Evolutionary conservation across 805 yeast species (phyloP).

Genomic region (Wickerhamiella domercqiae): DNA sequence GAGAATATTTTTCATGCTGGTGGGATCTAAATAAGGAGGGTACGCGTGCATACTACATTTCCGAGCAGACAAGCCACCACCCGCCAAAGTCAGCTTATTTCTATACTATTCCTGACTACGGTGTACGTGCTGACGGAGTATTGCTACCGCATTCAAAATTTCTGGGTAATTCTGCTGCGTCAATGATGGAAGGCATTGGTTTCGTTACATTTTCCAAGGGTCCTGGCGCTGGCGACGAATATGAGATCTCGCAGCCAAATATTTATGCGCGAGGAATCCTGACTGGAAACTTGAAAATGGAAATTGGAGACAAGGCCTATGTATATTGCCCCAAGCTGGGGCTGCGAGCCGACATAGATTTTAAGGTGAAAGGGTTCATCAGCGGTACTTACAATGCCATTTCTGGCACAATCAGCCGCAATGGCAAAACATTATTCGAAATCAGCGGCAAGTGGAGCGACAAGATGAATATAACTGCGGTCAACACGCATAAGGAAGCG

Average conservation of each 20-base stretch:
- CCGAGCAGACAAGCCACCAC: slow-evolving; percentile 95
- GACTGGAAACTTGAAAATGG: slow-evolving; percentile 79
- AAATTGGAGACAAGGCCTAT: slow-evolving; percentile 83
- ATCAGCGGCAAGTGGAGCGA: slow-evolving; percentile 92
- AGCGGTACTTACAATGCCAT: slow-evolving; percentile 85
- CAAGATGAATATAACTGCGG: slow-evolving; percentile 49
- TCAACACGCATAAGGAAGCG: slow-evolving; percentile 29
- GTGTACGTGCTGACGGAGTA: slow-evolving; percentile 77
- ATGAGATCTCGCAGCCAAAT: slow-evolving; percentile 86
- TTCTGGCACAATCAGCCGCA: slow-evolving; percentile 51
- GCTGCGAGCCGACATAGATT: slow-evolving; percentile 68
- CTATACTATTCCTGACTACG: slow-evolving; percentile 65
- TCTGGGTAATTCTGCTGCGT: slow-evolving; percentile 91
- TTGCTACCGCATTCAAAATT: slow-evolving; percentile 78
- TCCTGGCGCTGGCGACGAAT: slow-evolving; percentile 38
- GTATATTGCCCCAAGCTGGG: slow-evolving; percentile 47
- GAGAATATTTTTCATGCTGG: slow-evolving; percentile 79
- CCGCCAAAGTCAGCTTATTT: slow-evolving; percentile 97
- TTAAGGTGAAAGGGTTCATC: slow-evolving; percentile 88
- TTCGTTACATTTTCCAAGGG: slow-evolving; percentile 41
- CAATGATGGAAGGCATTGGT: slow-evolving; percentile 87
- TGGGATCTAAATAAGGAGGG: slow-evolving; percentile 68
- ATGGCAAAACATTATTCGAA: slow-evolving; percentile 44
- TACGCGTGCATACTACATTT: slow-evolving; percentile 58
- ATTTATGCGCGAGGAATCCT: slow-evolving; percentile 87